Evolutionary conservation across 2,329 filamentous ascomycete genomes (phyloP), one percentile per base, ranked within the genome.

Genomic region (Xylariaceae sp.): DNA sequence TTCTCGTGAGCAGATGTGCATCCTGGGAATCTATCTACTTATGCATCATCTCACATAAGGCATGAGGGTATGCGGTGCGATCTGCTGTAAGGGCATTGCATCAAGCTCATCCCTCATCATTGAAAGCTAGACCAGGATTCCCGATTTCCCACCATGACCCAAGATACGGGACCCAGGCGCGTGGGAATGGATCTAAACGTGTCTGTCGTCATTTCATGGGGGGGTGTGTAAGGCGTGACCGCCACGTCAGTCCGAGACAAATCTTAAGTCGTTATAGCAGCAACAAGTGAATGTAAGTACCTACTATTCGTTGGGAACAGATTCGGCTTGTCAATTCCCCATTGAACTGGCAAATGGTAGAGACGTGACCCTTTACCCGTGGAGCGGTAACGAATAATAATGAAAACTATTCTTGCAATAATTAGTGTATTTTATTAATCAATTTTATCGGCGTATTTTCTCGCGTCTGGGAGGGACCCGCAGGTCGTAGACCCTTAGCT

Each of bases 171-270:
- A 19, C 3, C 41, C 24, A 28, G 17, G 9, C 24, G n/a, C 24
- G 6, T 29, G 23, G 41, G 17, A 31, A 7, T 14, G 6, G n/a
- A 14, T 26, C n/a, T n/a, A n/a, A n/a, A n/a, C n/a, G 44, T 16
- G 43, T 36, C 33, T 49, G 5, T 40, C 8, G 28, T 44, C 29
- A 37, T 37, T 50, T 51, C 26, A 24, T 36, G 24, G 29, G 17
- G 4, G 37, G 24, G 16, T 43, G 43, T 40, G 47, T 29, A 17
- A 45, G 44, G 28, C 57, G 47, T 49, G 56, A 43, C 53, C 53
- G 57, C 57, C 57, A 60, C 57, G 57, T 60, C 57, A 60, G 44
- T 49, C 34, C 9, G 17, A 57, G 57, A 49, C 44, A 53, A 53
- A 36, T 48, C 46, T 44, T 40, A 43, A 19, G 3, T 12, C 7